Evolutionary conservation across 1,284 basidiomycete genomes (phyloP).

Genomic region (Vanrija sp.): DNA sequence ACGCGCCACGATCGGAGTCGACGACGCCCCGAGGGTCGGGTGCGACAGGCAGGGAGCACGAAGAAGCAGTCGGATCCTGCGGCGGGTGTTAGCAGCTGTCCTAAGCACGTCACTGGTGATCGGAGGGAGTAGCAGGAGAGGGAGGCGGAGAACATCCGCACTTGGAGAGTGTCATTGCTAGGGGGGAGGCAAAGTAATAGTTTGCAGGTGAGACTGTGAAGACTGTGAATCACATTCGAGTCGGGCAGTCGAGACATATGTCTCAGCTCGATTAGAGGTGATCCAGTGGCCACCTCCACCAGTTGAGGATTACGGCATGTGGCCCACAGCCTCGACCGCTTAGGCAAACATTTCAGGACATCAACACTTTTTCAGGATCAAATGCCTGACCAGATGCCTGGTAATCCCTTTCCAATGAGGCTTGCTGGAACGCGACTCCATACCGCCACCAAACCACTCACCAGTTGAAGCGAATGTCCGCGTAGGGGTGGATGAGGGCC

Average conservation of each 20-base stretch:
- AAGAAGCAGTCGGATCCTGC: conserved; percentile 27
- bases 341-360: too few species aligned
- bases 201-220: too few species aligned
- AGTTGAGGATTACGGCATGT: too few species aligned
- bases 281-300: too few species aligned
- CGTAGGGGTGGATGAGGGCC: conserved; percentile 17
- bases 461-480: conserved; percentile 27
- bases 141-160: background rate
- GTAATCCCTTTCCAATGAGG: too few species aligned
- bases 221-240: background rate
- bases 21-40: conserved; percentile 16
- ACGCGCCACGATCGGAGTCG: conserved; percentile 20
- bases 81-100: background rate
- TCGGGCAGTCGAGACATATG: too few species aligned
- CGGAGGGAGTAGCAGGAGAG: background rate
- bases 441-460: background rate
- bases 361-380: too few species aligned
- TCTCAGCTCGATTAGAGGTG: too few species aligned
- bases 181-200: background rate
- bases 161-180: background rate
- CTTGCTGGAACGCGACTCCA: too few species aligned
- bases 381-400: too few species aligned
- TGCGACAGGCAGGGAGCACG: conserved; percentile 19
- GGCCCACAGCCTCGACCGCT: too few species aligned
- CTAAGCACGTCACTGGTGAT: background rate